Conservation (phyloP, 116 monocot genomes). For the Posidonia oceanica region DNA sequence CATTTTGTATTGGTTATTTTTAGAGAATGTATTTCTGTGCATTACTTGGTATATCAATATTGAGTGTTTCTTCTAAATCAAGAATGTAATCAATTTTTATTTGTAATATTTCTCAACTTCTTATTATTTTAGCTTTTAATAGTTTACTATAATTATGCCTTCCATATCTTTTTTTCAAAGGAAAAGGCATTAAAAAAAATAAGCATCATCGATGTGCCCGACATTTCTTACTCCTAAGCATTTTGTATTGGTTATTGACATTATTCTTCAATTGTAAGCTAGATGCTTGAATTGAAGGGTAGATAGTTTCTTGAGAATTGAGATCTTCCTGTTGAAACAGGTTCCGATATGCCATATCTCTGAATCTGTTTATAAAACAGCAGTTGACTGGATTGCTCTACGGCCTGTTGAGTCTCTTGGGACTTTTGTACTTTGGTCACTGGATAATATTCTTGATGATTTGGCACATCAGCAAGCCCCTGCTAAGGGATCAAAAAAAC, state of each 20-base stretch:
- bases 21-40: too few species aligned
- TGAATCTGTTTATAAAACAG: constrained; percentile 61
- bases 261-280: not conserved
- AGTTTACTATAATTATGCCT: too few species aligned
- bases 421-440: constrained; percentile 69
- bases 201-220: not conserved
- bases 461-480: constrained; percentile 30
- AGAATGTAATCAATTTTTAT: not conserved
- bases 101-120: not conserved
- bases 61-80: not conserved
- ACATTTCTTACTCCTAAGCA: not conserved
- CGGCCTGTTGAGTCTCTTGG: constrained; percentile 58
- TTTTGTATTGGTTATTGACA: not conserved
- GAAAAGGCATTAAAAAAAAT: not conserved
- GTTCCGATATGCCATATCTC: constrained; percentile 68
- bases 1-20: not conserved
- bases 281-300: not conserved
- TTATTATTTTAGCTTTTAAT: not conserved
- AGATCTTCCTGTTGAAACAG: constrained; percentile 9
- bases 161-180: too few species aligned
- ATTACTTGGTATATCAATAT: not conserved
- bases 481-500: constrained; percentile 66
- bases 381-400: constrained; percentile 73
- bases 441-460: constrained; percentile 72
- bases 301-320: not conserved